Conservation (phyloP, 257 asterid species). For the Nicotiana benthamiana region DNA sequence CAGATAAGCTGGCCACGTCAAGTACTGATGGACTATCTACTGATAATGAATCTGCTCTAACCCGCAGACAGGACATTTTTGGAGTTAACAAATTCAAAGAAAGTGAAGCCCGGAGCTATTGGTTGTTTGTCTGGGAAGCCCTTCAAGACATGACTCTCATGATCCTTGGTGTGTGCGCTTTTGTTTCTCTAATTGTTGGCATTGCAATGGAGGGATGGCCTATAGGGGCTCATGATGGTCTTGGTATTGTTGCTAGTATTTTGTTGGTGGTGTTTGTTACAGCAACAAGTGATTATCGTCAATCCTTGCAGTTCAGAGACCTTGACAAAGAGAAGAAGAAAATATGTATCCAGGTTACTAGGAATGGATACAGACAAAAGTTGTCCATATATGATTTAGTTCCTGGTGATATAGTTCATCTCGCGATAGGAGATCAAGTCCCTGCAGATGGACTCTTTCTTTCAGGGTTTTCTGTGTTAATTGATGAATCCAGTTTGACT, state of each 20-base stretch:
- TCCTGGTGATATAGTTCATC: slow-evolving; percentile 19
- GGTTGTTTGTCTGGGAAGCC: slow-evolving; percentile 18
- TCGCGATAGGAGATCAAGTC: slow-evolving; percentile 15
- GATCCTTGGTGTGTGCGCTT: slow-evolving; percentile 16
- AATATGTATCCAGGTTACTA: slow-evolving; percentile 11
- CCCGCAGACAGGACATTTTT: slow-evolving; percentile 9
- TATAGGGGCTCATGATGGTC: slow-evolving; percentile 15
- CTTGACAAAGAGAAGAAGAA: slow-evolving; percentile 19
- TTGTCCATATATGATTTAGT: slow-evolving; percentile 14
- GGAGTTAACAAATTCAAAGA: slow-evolving; percentile 14
- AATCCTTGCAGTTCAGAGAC: slow-evolving; percentile 17
- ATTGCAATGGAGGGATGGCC: slow-evolving; percentile 17
- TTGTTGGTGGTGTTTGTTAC: slow-evolving; percentile 13
- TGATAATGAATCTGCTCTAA: slow-evolving; percentile 5
- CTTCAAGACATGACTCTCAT: slow-evolving; percentile 17
- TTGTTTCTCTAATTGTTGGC: slow-evolving; percentile 14
- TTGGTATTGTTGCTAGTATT: slow-evolving; percentile 16
- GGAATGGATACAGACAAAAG: slow-evolving; percentile 13
- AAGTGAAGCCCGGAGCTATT: slow-evolving; percentile 12
- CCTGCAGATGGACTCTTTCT: slow-evolving; percentile 19
- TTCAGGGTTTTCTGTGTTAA: slow-evolving; percentile 16
- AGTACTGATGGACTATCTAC: slow-evolving; percentile 7
- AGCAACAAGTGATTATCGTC: slow-evolving; percentile 16
- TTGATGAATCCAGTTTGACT: slow-evolving; percentile 17
- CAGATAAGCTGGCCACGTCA: slow-evolving; percentile 11